Evolutionary conservation across 2,329 filamentous ascomycete genomes (phyloP).

Genomic region (Alternaria sp.): DNA sequence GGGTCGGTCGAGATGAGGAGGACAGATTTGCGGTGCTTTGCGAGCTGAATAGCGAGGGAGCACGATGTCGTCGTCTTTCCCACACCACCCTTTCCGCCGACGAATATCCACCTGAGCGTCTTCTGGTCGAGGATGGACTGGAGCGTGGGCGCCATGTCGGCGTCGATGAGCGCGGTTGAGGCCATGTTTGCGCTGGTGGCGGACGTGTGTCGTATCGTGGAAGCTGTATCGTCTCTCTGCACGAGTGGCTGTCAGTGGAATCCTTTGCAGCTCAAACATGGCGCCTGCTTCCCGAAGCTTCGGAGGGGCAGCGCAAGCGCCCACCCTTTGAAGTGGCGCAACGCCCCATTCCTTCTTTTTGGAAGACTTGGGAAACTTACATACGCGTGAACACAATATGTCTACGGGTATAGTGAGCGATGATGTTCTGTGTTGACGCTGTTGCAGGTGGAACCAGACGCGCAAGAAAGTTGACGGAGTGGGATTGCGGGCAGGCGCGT

Average conservation of each 20-base stretch:
- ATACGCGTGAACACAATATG: neutral
- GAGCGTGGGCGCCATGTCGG: constrained; percentile 89
- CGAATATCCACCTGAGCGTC: constrained; percentile 97
- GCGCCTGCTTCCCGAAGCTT: constrained; percentile 27
- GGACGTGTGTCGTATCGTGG: neutral
- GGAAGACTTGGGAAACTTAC: neutral
- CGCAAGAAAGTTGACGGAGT: constrained; percentile 11
- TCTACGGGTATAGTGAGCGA: neutral
- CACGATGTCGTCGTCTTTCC: constrained; percentile 99
- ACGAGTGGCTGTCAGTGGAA: neutral
- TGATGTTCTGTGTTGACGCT: neutral
- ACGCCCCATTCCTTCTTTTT: neutral
- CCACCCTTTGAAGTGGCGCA: neutral
- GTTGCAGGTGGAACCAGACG: neutral
- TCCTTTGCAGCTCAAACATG: neutral
- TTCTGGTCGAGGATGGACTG: constrained; percentile 95
- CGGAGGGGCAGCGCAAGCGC: constrained; percentile 8
- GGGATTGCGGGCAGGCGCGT: constrained; percentile 12
- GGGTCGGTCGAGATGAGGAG: constrained; percentile 98
- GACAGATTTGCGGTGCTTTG: constrained; percentile 92
- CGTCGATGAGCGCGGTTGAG: constrained; percentile 52
- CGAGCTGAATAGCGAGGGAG: constrained; percentile 96
- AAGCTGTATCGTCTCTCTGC: neutral
- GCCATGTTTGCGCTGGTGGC: constrained; percentile 41
- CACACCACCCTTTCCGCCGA: constrained; percentile 97